Base-by-base conservation (phyloP, 1,284 basidiomycete species). In the Abortiporus biennis region DNA sequence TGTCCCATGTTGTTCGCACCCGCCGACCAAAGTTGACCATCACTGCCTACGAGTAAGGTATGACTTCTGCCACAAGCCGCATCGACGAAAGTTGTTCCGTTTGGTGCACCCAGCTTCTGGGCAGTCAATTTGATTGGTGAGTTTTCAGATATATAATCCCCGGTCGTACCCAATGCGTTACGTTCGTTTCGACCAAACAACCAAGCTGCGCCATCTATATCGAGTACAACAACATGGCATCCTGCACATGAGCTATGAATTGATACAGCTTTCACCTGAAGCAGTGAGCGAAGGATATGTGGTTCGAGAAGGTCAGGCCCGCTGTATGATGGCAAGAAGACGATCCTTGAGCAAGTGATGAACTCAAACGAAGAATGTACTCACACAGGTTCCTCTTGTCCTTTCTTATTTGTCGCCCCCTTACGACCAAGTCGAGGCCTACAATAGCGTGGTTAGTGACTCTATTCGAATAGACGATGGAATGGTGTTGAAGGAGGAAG, bases 1-100 rank as follows among this genome's bases (percentile, higher is more conserved):
- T 94, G 92, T 13, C 91, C 92, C n/a, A 81, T 61, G 24, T 72
- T 74, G 60, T 97, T 97, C 49, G 74, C 76, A 0, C 94, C 94
- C 5, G 85, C 81, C 2, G 80, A 78, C 87, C 91, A 98, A 11
- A 90, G 77, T 32, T 76, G 71, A 4, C 93, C 94, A 16, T 81
- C 74, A 51, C 80, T 85, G 40, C 85, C 89, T 4, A 96, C 78
- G 49, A 98, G 66, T 47, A 97, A 61, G 8, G 87, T 83, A 62
- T 97, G 93, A 33, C 76, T 76, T 50, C 87, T 69, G 27, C 91
- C 93, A 52, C 80, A 83, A 0, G 90, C 91, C 0, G 91, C 94
- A 46, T 79, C 65, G 6, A 93, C 79, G 54, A 94, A 91, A 48
- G 68, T 77, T 17, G 78, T 78, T 0, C 72, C 77, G 44, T 69